A percentile compares a stretch with the other conserved stretches of the same genome.
Conservation (phyloP, 345 rosid genomes). For the Luvunga scandens region DNA sequence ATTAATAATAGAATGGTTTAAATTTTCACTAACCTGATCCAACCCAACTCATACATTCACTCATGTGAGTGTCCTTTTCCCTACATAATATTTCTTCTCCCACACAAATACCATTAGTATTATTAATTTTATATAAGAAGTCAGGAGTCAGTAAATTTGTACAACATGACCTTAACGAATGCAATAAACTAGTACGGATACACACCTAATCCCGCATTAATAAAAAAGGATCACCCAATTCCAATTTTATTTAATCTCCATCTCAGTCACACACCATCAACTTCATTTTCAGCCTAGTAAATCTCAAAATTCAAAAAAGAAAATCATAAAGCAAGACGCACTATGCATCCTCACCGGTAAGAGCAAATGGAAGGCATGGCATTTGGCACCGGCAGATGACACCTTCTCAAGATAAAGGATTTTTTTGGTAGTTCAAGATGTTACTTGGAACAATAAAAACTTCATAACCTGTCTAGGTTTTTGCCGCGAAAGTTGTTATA, state of each 20-base stretch:
- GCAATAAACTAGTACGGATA: background rate
- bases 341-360: background rate
- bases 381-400: background rate
- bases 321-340: background rate
- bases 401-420: background rate
- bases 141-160: constrained; percentile 7
- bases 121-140: background rate
- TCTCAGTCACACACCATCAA: background rate
- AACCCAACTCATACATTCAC: no score
- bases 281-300: background rate
- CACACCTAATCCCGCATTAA: background rate
- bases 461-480: background rate
- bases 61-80: no score
- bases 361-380: background rate
- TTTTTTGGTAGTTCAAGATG: background rate
- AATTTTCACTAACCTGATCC: no score
- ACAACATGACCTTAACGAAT: background rate
- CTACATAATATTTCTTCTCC: background rate
- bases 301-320: background rate
- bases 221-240: background rate
- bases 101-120: background rate
- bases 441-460: background rate
- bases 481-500: background rate
- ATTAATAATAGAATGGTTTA: accelerated
- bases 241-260: background rate